Evolutionary conservation across 116 monocot species (phyloP).

Genomic region (Thalassia testudinum): DNA sequence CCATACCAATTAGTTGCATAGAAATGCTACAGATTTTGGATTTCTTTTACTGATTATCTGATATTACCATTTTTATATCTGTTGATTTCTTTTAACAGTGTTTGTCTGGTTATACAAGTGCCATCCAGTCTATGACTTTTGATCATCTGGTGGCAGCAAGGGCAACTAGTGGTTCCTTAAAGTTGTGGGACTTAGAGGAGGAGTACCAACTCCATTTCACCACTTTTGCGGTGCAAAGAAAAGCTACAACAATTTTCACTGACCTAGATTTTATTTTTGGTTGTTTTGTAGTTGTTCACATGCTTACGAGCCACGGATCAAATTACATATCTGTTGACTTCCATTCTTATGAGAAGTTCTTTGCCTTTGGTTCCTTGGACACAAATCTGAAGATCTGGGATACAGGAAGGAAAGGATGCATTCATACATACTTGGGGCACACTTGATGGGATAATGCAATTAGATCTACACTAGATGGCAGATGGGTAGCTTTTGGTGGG

Average conservation of each 20-base stretch:
- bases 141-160: slow-evolving; percentile 90
- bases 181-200: slow-evolving; percentile 96
- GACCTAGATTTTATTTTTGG: too few species aligned
- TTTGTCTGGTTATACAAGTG: slow-evolving; percentile 83
- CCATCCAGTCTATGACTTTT: slow-evolving; percentile 83
- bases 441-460: slow-evolving; percentile 78
- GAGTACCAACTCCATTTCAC: too few species aligned
- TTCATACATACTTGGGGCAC: slow-evolving; percentile 91
- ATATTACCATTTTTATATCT: too few species aligned
- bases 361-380: slow-evolving; percentile 90
- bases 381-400: slow-evolving; percentile 93
- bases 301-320: slow-evolving; percentile 86
- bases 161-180: slow-evolving; percentile 94
- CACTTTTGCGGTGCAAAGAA: too few species aligned
- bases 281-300: slow-evolving; percentile 66
- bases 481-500: too few species aligned
- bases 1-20: too few species aligned
- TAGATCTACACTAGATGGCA: too few species aligned
- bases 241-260: background rate
- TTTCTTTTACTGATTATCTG: too few species aligned
- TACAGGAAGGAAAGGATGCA: too few species aligned
- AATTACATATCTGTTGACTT: slow-evolving; percentile 89
- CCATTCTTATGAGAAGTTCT: too few species aligned
- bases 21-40: too few species aligned
- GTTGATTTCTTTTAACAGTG: slow-evolving; percentile 26